Conservation (phyloP, 306 rosid genomes). For the Malus sieversii region DNA sequence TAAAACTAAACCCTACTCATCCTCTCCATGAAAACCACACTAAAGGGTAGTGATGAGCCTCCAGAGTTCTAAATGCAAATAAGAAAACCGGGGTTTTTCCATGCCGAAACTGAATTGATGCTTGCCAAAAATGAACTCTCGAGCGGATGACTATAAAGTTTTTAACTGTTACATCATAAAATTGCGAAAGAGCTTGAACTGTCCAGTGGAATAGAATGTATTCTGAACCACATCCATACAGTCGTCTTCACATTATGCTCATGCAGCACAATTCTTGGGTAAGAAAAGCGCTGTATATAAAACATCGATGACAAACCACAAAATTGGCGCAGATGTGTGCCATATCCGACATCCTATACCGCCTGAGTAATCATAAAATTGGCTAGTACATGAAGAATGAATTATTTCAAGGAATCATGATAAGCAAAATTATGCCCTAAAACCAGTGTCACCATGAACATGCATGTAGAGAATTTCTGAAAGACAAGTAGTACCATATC, state of each 20-base stretch:
- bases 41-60: background rate
- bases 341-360: background rate
- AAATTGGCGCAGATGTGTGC: background rate
- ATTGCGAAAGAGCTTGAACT: background rate
- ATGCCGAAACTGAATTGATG: background rate
- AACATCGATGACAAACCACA: background rate
- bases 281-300: background rate
- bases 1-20: too few species aligned
- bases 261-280: background rate
- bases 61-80: too few species aligned
- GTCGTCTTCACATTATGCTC: background rate
- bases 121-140: background rate
- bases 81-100: too few species aligned
- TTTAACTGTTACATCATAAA: background rate
- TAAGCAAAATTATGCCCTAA: background rate
- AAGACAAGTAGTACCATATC: background rate
- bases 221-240: background rate
- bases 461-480: background rate
- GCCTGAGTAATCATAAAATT: background rate
- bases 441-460: background rate
- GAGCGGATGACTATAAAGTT: background rate
- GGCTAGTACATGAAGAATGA: background rate
- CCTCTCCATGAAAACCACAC: background rate
- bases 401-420: background rate
- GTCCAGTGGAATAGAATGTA: background rate